Evolutionary conservation across 805 yeast species (phyloP), one percentile per base, ranked within the genome.

Genomic region (Nakazawaea wyomingensis): DNA sequence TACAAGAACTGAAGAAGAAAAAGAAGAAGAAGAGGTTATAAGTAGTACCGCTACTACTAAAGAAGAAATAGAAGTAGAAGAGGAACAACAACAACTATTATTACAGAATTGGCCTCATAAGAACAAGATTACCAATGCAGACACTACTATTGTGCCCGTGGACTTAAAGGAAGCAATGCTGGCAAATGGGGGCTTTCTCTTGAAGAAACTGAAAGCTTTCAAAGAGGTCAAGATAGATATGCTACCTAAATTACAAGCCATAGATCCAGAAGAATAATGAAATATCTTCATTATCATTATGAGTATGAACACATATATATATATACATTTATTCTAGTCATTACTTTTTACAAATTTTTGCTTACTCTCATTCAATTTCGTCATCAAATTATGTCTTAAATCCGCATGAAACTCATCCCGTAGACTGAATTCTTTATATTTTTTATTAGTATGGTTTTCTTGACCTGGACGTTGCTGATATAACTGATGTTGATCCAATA

Each of bases 11-110:
- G n/a, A 41, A 39, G 37, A 19, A 31, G 31, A 29, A 29, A 41
- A 17, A 93, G 82, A 60, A 81, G 71, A 56, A 66, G 59, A n/a
- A 72, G 70, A 48, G 76, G 74, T n/a, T n/a, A n/a, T n/a, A n/a
- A n/a, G n/a, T n/a, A n/a, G n/a, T n/a, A n/a, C n/a, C n/a, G n/a
- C n/a, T n/a, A n/a, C n/a, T n/a, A n/a, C n/a, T n/a, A n/a, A 41
- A 39, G 37, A 19, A 31, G 31, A 29, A 29, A 41, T 16, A 93
- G 82, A 60, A 81, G 71, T 56, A 66, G 59, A n/a, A 72, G 70
- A 48, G 76, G 74, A 57, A 51, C 8, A 24, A 9, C 27, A 24
- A 9, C 27, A 9, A 3, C 11, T 9, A 24, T 24, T 24, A 9
- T 33, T 32, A n/a, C 14, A 24, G 18, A 27, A 33, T 13, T 39